Conservation (phyloP, 192 early-diverging fungal species). For the Obelidium mucronatum region DNA sequence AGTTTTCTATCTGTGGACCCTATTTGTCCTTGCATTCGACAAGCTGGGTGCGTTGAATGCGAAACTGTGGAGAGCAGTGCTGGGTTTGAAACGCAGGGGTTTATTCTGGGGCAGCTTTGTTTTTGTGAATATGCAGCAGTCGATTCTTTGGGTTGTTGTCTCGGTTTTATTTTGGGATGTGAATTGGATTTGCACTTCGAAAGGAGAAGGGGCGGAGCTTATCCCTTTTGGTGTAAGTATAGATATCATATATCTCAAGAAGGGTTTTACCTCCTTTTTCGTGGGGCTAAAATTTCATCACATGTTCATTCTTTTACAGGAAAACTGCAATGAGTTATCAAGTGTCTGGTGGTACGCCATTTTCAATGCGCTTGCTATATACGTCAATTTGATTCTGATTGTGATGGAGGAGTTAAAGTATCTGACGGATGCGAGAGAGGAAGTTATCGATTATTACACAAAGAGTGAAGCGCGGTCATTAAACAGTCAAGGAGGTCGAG, state of each 20-base stretch:
- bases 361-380: slow-evolving; percentile 9
- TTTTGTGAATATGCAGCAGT: neutral
- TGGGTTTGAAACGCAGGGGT: neutral
- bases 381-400: neutral
- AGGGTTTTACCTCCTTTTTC: neutral
- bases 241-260: too few species aligned
- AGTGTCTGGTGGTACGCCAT: slow-evolving; percentile 19
- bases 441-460: slow-evolving; percentile 2
- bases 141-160: slow-evolving; percentile 12
- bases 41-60: neutral
- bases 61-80: neutral
- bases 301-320: neutral
- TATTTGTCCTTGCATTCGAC: neutral
- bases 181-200: slow-evolving; percentile 6
- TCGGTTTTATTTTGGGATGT: slow-evolving; percentile 24
- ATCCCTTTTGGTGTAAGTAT: slow-evolving; percentile 8
- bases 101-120: slow-evolving; percentile 7
- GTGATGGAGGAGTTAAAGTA: neutral
- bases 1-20: neutral
- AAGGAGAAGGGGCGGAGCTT: slow-evolving; percentile 9
- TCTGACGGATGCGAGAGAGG: neutral
- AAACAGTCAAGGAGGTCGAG: too few species aligned
- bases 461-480: too few species aligned
- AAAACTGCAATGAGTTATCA: slow-evolving; percentile 7
- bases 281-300: neutral